These are phyloP conservation scores for Pythium catenulatum DNA, from an alignment of 352 stramenopile species.

Conservation along the genomic window DNA sequence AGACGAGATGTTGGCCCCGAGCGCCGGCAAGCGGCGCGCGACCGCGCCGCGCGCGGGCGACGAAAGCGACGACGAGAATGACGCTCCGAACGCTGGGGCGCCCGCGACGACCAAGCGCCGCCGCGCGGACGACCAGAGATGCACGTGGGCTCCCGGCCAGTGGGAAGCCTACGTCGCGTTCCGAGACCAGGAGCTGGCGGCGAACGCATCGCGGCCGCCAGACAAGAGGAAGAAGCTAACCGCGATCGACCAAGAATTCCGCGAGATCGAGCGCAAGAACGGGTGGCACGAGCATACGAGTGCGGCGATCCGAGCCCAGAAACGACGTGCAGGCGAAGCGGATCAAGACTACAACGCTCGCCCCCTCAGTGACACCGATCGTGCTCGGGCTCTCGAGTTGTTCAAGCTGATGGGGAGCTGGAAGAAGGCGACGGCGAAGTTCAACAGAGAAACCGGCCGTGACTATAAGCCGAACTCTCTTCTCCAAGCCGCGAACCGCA, in stretches of 20 bases:
- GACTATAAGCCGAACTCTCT: not conserved
- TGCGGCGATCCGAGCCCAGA: not conserved
- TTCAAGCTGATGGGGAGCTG: not conserved
- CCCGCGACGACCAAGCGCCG: too few relatives aligned
- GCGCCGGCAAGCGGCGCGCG: too few relatives aligned
- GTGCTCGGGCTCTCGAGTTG: not conserved
- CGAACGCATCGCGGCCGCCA: not conserved
- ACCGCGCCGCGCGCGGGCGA: too few relatives aligned
- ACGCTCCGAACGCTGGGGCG: too few relatives aligned
- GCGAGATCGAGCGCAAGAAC: not conserved
- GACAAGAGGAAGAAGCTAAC: not conserved
- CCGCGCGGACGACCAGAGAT: not conserved
- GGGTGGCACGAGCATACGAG: not conserved
- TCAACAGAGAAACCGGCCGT: slow-evolving; percentile 1
- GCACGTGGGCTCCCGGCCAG: not conserved
- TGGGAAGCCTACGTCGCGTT: not conserved
- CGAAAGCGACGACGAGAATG: too few relatives aligned
- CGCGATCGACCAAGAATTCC: not conserved
- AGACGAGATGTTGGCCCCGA: too few relatives aligned
- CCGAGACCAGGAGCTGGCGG: not conserved
- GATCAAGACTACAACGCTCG: not conserved
- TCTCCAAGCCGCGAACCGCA: not conserved
- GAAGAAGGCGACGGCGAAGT: not conserved
- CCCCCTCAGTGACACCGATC: not conserved
- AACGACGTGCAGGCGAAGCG: not conserved